Percentiles rank a stretch among this genome's conserved stretches.
These are phyloP conservation scores for Wolfiporia cocos DNA, from an alignment of 1,284 basidiomycete species.

Conservation along the genomic window DNA sequence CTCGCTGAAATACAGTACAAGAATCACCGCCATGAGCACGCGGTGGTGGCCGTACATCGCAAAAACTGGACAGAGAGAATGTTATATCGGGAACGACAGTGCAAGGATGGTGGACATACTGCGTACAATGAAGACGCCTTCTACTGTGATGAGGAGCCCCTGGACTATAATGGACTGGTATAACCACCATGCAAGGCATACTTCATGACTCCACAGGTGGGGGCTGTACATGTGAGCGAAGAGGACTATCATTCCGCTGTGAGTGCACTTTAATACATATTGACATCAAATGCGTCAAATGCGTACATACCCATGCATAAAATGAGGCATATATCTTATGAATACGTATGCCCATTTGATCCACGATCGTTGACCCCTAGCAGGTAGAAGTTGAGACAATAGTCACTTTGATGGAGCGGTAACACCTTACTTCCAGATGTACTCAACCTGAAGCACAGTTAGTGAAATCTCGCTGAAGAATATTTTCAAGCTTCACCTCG, in stretches of 20 bases:
- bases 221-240: neutral
- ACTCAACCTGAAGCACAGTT: neutral
- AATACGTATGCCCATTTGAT: neutral
- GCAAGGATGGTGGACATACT: neutral
- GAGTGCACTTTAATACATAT: neutral
- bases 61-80: neutral
- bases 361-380: neutral
- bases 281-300: neutral
- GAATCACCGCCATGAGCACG: conserved; percentile 5
- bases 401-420: neutral
- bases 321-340: neutral
- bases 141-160: neutral
- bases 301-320: neutral
- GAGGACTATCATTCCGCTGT: neutral
- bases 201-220: neutral
- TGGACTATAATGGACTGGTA: neutral
- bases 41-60: conserved; percentile 14
- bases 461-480: neutral
- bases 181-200: neutral
- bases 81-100: neutral
- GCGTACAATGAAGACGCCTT: neutral
- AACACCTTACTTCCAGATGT: conserved; percentile 1
- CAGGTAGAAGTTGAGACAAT: neutral
- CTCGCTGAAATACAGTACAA: conserved; percentile 11
- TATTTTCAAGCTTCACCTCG: neutral